Conservation (phyloP, 208 protist species). For the Leptomonas pyrrhocoris region DNA sequence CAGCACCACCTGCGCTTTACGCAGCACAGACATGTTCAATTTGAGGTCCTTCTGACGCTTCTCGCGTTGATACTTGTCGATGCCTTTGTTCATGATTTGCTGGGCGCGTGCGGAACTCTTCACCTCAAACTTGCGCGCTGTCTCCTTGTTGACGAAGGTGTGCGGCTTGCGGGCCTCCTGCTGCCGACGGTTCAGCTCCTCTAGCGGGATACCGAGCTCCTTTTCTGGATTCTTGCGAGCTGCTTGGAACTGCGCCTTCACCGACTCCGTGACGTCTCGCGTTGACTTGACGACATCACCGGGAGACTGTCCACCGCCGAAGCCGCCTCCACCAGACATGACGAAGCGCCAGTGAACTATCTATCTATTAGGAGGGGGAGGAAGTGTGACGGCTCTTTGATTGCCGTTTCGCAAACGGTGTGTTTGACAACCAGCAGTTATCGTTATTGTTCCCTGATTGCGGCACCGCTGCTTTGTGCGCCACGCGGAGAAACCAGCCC, state of each 20-base stretch:
- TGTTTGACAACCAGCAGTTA: not conserved
- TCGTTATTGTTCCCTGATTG: constrained; percentile 1
- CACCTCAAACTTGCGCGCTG: constrained; percentile 66
- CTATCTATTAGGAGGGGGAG: no score
- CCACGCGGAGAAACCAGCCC: no score
- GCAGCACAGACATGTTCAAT: constrained; percentile 56
- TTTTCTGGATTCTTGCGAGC: constrained; percentile 59
- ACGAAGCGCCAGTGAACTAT: not conserved
- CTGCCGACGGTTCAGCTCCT: constrained; percentile 71
- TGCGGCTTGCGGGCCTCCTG: constrained; percentile 54
- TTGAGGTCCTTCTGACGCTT: constrained; percentile 64
- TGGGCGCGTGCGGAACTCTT: constrained; percentile 83
- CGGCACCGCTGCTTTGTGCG: no score
- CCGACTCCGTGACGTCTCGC: constrained; percentile 33
- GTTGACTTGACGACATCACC: constrained; percentile 51
- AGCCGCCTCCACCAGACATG: constrained; percentile 27
- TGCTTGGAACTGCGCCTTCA: constrained; percentile 37
- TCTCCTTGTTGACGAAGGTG: constrained; percentile 49
- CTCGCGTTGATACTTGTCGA: constrained; percentile 64
- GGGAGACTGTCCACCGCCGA: constrained; percentile 21
- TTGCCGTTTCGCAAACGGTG: no score
- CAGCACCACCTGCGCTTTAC: constrained; percentile 53
- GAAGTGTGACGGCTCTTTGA: no score
- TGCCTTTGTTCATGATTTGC: constrained; percentile 82
- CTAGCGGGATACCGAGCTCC: constrained; percentile 66